Conservation (phyloP, 2,329 filamentous ascomycete species). For the Ascochyta koolunga region DNA sequence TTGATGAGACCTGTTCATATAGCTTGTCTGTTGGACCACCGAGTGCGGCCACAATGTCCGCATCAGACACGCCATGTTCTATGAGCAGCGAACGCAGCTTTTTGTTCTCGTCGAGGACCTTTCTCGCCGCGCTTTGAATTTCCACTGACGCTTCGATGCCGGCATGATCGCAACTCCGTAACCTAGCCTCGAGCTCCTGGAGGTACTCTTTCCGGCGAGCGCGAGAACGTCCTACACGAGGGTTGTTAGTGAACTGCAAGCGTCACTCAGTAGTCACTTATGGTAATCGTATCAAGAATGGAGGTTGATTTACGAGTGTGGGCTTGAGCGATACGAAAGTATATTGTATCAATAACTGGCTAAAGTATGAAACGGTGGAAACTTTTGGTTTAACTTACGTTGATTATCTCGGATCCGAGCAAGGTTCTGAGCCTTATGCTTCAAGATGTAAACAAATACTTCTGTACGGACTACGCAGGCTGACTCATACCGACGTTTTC, state of each 20-base stretch:
- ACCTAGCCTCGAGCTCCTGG: constrained; percentile 69
- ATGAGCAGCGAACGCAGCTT: constrained; percentile 66
- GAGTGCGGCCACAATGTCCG: constrained; percentile 54
- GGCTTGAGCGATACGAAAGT: not conserved
- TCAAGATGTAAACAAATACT: constrained; percentile 9
- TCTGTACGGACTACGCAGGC: not conserved
- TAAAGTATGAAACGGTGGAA: not conserved
- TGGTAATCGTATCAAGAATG: not conserved
- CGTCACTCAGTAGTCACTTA: not conserved
- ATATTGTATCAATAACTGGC: not conserved
- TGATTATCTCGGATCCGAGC: constrained; percentile 78
- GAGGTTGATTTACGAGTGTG: not conserved
- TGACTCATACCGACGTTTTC: constrained; percentile 28
- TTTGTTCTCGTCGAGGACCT: constrained; percentile 72
- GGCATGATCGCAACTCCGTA: constrained; percentile 66
- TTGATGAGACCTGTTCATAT: constrained; percentile 38
- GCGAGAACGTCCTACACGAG: constrained; percentile 64
- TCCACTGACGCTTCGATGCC: constrained; percentile 74
- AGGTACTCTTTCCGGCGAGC: constrained; percentile 76
- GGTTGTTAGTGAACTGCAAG: constrained; percentile 8
- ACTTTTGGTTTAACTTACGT: constrained; percentile 38
- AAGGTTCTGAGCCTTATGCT: constrained; percentile 50
- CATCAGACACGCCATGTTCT: constrained; percentile 62
- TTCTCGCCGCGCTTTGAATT: constrained; percentile 72
- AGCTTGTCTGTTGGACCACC: constrained; percentile 29